Evolutionary conservation across 257 asterid species (phyloP), one percentile per base, ranked within the genome.

Genomic region (Mitragyna speciosa): DNA sequence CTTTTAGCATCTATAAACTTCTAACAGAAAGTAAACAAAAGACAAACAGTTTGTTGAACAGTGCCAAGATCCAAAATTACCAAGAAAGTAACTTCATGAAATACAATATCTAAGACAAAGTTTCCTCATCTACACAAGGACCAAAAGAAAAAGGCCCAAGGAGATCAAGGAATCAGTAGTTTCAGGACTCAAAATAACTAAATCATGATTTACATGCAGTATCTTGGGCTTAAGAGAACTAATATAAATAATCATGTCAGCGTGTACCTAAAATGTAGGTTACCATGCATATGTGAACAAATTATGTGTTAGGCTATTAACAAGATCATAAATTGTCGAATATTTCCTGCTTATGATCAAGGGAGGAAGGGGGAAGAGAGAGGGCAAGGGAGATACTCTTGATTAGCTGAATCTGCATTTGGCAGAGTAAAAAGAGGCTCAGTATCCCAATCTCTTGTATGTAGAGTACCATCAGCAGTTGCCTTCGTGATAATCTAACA

Each of bases 391-490:
- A 54, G 58, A 71, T 91, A 96, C 99, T 84, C 90, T 80, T 86
- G 87, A 80, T 84, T 85, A 81, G 82, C 81, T n/a, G 83, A 83
- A 88, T 88, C 91, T 6, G 76, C 82, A 83, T 74, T 83, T 3
- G 97, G 95, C 85, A 92, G 76, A 17, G 93, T 86, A 81, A 94
- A 92, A 61, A 96, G 95, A 84, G 97, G 97, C 86, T 91, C 97
- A 5, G 85, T 92, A 89, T 96, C 99, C 99, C 99, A 96, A 77
- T 94, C 92, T 81, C 78, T 89, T 24, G 93, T 87, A 84, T 89
- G 76, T 75, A 96, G 94, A 30, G 96, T 89, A 68, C 97, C 96
- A 75, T 96, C 97, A 84, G 96, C 93, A 67, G 96, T 94, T 49
- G 97, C 94, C 74, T 86, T 92, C 22, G 89, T 92, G 84, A 96